Evolutionary conservation across 2,329 filamentous ascomycete species (phyloP).

Genomic region (Fusarium succisae): DNA sequence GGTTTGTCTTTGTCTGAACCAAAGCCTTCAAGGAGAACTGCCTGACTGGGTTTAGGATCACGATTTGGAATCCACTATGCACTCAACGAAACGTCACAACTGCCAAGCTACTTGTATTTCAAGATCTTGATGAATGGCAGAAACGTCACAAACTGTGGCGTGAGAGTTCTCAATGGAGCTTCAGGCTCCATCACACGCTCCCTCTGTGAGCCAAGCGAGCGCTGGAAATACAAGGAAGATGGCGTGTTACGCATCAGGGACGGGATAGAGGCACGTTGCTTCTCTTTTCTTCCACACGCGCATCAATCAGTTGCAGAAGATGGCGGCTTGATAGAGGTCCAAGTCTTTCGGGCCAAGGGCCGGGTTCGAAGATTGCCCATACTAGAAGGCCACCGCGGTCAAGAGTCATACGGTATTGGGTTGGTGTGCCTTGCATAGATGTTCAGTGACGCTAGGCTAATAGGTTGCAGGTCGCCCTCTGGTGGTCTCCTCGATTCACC

Average conservation of each 20-base stretch:
- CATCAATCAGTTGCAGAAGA: constrained; percentile 57
- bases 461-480: constrained; percentile 57
- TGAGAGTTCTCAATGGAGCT: constrained; percentile 49
- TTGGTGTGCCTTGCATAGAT: constrained; percentile 46
- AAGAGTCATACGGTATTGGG: constrained; percentile 63
- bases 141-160: constrained; percentile 62
- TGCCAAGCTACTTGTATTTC: constrained; percentile 60
- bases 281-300: constrained; percentile 57
- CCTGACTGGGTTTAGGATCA: constrained; percentile 50
- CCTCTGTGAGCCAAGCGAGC: constrained; percentile 59
- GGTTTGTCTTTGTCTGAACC: constrained; percentile 48
- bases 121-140: constrained; percentile 65
- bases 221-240: constrained; percentile 53
- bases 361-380: constrained; percentile 54
- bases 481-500: constrained; percentile 63
- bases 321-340: constrained; percentile 65
- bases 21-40: not conserved
- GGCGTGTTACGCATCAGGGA: constrained; percentile 46
- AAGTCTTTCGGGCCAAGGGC: constrained; percentile 61
- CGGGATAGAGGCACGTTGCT: constrained; percentile 60
- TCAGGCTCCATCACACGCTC: constrained; percentile 56
- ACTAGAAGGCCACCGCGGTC: constrained; percentile 55
- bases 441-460: constrained; percentile 2
- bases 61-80: constrained; percentile 64
- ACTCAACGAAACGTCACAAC: constrained; percentile 48